Evolutionary conservation across 495 filamentous ascomycete genomes (phyloP).

Genomic region (Tetracladium marchalianum): DNA sequence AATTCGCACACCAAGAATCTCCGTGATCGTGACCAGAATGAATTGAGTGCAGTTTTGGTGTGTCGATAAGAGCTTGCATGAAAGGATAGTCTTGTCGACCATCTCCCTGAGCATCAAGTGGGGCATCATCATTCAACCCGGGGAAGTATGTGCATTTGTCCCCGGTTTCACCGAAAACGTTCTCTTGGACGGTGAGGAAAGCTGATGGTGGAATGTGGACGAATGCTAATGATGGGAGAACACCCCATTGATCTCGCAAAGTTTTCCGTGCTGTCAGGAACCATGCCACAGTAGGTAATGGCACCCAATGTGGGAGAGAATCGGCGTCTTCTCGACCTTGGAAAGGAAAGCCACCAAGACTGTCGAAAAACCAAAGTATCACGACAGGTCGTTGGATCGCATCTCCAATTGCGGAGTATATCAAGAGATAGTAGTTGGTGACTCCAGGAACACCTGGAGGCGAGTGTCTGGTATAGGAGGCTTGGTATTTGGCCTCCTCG

Average conservation of each 20-base stretch:
- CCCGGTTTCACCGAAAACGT: conserved; percentile 6
- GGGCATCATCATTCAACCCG: conserved; percentile 55
- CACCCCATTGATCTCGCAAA: conserved; percentile 30
- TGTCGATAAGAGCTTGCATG: conserved; percentile 50
- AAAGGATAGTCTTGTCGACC: conserved; percentile 53
- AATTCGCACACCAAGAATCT: conserved; percentile 52
- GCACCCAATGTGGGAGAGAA: conserved; percentile 34
- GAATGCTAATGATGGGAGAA: conserved; percentile 58
- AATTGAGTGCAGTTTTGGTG: conserved; percentile 47
- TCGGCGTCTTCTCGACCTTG: conserved; percentile 23
- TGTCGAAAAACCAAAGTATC: conserved; percentile 72
- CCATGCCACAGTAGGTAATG: conserved; percentile 46
- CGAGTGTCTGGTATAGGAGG: conserved; percentile 45
- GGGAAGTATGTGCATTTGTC: conserved; percentile 35
- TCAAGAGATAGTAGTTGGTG: conserved; percentile 58
- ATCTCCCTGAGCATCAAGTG: conserved; percentile 45
- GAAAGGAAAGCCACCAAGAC: conserved; percentile 47
- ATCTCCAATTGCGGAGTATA: conserved; percentile 28
- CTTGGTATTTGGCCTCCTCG: conserved; percentile 41
- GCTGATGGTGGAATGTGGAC: conserved; percentile 62
- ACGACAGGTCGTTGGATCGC: conserved; percentile 30
- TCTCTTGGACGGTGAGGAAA: conserved; percentile 41
- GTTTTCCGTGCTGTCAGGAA: conserved; percentile 38
- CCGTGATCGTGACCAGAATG: conserved; percentile 67
- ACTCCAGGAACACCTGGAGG: conserved; percentile 40